Evolutionary conservation across 331 rosid genomes (phyloP).

Genomic region (Pyracantha coccinea): DNA sequence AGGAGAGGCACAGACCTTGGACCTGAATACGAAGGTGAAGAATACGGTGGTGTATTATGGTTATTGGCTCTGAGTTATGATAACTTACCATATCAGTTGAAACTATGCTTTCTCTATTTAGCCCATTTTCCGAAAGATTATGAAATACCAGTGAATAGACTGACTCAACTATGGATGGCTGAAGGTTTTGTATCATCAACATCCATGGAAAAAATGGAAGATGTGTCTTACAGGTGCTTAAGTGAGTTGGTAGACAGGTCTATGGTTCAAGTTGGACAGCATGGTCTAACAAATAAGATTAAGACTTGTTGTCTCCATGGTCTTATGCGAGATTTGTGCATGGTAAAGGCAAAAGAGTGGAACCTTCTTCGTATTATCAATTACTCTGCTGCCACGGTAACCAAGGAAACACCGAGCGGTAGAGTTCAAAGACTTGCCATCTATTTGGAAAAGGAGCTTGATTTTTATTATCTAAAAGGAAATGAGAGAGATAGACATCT

Average conservation of each 20-base stretch:
- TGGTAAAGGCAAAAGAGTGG: background rate
- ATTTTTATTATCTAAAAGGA: accelerated
- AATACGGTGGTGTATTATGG: background rate
- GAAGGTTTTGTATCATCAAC: background rate
- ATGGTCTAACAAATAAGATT: background rate
- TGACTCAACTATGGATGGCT: background rate
- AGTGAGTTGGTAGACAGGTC: background rate
- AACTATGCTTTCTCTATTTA: background rate
- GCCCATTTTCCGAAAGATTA: background rate
- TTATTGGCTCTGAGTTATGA: background rate
- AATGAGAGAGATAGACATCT: background rate
- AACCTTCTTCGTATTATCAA: background rate
- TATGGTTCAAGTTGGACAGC: background rate
- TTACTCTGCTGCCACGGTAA: background rate
- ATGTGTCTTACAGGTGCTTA: background rate
- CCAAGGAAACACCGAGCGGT: background rate
- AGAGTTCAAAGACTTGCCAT: conserved; percentile 35
- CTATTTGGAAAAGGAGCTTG: conserved; percentile 11
- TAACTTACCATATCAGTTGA: background rate
- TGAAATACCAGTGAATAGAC: background rate
- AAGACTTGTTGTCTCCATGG: background rate
- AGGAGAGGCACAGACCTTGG: background rate
- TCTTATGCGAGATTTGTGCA: conserved; percentile 4
- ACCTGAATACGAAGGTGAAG: too few species aligned
- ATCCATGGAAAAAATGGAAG: background rate